Conservation (phyloP, 2,329 filamentous ascomycete species). For the Penicillium sp. region DNA sequence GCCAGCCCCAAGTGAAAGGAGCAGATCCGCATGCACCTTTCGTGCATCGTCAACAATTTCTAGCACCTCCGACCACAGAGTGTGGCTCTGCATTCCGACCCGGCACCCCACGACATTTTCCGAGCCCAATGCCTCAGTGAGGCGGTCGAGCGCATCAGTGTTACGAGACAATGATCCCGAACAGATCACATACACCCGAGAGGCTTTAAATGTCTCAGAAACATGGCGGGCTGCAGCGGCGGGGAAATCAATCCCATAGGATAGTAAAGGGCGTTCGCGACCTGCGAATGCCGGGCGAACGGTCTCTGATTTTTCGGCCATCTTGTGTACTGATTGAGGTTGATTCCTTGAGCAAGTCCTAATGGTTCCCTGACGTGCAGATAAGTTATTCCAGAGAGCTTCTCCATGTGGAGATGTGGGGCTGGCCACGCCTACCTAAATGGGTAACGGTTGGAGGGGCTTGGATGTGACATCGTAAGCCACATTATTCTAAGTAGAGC, state of each 20-base stretch:
- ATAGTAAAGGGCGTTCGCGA: conserved; percentile 44
- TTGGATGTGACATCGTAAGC: neutral
- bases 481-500: too few species aligned
- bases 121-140: conserved; percentile 44
- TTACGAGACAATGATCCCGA: conserved; percentile 51
- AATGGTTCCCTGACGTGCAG: neutral
- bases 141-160: conserved; percentile 46
- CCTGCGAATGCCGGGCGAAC: conserved; percentile 39
- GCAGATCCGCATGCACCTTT: conserved; percentile 44
- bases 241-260: conserved; percentile 50
- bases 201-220: conserved; percentile 45
- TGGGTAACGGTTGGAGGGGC: neutral
- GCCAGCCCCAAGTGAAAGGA: conserved; percentile 57
- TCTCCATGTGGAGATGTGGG: conserved; percentile 10
- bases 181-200: conserved; percentile 52
- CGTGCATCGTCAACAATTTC: conserved; percentile 47
- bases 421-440: neutral
- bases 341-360: neutral
- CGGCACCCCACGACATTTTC: conserved; percentile 44
- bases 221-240: conserved; percentile 49
- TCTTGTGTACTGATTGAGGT: conserved; percentile 1
- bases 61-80: conserved; percentile 54
- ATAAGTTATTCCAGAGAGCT: neutral
- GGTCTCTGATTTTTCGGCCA: conserved; percentile 29
- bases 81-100: conserved; percentile 56